Evolutionary conservation across 768 basidiomycete genomes (phyloP), one percentile per base, ranked within the genome.

Genomic region (Hygrocybe punicea): DNA sequence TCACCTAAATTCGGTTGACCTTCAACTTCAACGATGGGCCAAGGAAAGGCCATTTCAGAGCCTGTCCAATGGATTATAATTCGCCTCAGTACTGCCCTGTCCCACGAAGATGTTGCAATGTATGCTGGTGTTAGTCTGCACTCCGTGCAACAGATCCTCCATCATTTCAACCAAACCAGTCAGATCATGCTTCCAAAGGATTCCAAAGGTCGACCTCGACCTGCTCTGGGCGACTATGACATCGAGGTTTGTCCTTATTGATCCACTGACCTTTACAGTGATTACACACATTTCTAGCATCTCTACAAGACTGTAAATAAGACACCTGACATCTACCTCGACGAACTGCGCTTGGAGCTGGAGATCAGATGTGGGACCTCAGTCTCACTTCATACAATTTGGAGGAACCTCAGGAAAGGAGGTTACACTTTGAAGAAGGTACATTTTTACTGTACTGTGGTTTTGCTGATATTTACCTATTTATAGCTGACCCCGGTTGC

Each of bases 371-470:
- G 59, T 54, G 53, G 52, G 19, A 49, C 50, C 35, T n/a, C 50
- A 47, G 57, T 52, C 17, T 64, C 58, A 21, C 45, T 42, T 11
- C 39, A 40, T 16, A 61, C 60, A 19, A 63, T 67, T 36, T 56
- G 57, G 48, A 57, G 60, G 37, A 65, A 57, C 16, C 54, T 68
- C 23, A 53, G 55, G 42, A 45, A 55, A 3, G 42, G 35, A 37
- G 67, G 63, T 8, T 61, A 58, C 39, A 51, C 51, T 2, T 36
- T 58, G 39, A 68, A 68, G 44, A 59, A 57, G 54, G 55, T 59
- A 45, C 49, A 34, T 10, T 53, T 17, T 29, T 29, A 29, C 29
- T 29, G 29, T 29, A 29, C 29, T 29, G 29, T 29, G 29, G 29
- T 29, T 29, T 4, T 29, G 29, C 29, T 29, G 29, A 29, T 33